phyloP scores from a whole-genome alignment of 257 asterid species.

The Prunella vulgaris region DNA sequence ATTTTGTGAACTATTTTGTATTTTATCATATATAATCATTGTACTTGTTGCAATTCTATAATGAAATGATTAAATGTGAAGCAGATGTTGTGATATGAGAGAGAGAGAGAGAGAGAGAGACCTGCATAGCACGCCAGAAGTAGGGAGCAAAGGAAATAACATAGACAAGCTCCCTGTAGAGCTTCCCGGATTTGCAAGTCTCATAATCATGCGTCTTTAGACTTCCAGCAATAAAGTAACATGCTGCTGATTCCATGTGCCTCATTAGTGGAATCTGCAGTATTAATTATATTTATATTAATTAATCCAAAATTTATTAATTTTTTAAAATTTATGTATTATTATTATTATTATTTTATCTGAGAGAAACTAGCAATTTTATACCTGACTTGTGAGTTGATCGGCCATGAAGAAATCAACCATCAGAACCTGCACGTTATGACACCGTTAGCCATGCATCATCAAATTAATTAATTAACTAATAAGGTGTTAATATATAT shows the following conservation, averaged over 20 bases:
- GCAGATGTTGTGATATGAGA: too few relatives aligned
- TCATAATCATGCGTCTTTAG: constrained; percentile 52
- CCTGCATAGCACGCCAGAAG: constrained; percentile 99
- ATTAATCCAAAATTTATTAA: neutral
- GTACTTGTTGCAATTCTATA: too few relatives aligned
- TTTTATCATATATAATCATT: too few relatives aligned
- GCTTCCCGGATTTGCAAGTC: constrained; percentile 71
- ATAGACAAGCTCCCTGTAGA: constrained; percentile 81
- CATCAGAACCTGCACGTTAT: constrained; percentile 57
- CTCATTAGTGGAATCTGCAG: constrained; percentile 83
- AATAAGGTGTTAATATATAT: neutral
- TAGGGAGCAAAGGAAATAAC: constrained; percentile 91
- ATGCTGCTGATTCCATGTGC: constrained; percentile 89
- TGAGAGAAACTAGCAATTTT: neutral
- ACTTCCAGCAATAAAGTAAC: constrained; percentile 80
- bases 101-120: neutral
- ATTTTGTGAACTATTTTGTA: too few relatives aligned
- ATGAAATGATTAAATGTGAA: too few relatives aligned
- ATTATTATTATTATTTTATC: neutral
- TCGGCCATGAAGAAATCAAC: constrained; percentile 99
- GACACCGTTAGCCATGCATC: neutral
- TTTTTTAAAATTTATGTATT: neutral
- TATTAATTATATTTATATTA: too few relatives aligned
- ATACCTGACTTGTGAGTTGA: constrained; percentile 98
- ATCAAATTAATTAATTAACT: too few relatives aligned